Evolutionary conservation across 495 filamentous ascomycete genomes (phyloP).

Genomic region (Penicillium parvum): DNA sequence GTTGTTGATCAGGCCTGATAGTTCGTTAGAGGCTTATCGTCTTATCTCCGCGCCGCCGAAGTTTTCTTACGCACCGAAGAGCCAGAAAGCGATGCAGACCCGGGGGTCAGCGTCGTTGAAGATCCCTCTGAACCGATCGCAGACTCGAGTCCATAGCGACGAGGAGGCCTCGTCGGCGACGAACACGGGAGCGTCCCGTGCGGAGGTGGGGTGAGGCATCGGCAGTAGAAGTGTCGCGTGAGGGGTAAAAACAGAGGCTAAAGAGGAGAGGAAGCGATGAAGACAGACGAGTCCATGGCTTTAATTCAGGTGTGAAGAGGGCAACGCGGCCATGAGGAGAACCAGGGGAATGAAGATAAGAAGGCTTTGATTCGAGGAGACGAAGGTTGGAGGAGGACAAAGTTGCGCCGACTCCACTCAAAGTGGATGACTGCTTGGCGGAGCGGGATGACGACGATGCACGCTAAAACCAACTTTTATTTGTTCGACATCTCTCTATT

Average conservation of each 20-base stretch:
- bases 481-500: neutral
- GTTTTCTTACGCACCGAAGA: slow-evolving; percentile 73
- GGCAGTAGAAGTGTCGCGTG: slow-evolving; percentile 9
- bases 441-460: neutral
- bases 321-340: too few relatives aligned
- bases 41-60: neutral
- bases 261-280: neutral
- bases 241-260: slow-evolving; percentile 3
- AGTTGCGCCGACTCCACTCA: neutral
- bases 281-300: slow-evolving; percentile 1
- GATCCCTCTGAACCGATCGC: slow-evolving; percentile 54
- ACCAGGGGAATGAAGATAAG: neutral
- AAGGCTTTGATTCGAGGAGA: neutral
- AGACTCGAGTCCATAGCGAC: slow-evolving; percentile 68
- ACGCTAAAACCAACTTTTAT: neutral
- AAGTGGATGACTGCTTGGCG: too few relatives aligned
- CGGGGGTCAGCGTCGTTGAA: slow-evolving; percentile 66
- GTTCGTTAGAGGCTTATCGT: neutral
- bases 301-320: neutral
- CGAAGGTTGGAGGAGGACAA: neutral
- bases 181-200: slow-evolving; percentile 41
- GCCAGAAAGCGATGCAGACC: slow-evolving; percentile 83
- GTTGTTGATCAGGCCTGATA: slow-evolving; percentile 87
- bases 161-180: slow-evolving; percentile 71
- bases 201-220: slow-evolving; percentile 12